These are phyloP conservation scores for Globisporangium apiculatum DNA, from an alignment of 352 stramenopile species.

Conservation along the genomic window DNA sequence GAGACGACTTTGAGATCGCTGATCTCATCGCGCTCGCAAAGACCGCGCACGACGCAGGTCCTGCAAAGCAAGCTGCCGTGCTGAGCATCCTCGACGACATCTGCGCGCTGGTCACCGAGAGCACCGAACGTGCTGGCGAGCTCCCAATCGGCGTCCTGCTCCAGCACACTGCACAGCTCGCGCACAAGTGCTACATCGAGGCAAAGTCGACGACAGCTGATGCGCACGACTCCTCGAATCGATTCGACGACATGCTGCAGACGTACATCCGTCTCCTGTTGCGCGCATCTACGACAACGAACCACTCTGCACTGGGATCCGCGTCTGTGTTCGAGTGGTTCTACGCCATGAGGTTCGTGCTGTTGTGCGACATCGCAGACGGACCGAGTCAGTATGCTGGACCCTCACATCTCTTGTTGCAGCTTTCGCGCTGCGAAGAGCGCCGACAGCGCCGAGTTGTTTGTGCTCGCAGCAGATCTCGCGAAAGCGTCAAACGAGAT, in stretches of 20 bases:
- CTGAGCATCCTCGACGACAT: conserved; percentile 54
- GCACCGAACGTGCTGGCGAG: neutral
- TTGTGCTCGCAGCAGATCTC: conserved; percentile 53
- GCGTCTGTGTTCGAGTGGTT: conserved; percentile 68
- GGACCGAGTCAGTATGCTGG: too few species aligned
- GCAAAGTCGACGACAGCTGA: conserved; percentile 4
- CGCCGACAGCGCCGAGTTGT: conserved; percentile 36
- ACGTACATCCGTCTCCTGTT: conserved; percentile 38
- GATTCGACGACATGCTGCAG: conserved; percentile 30
- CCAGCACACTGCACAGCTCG: conserved; percentile 66
- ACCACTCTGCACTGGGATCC: conserved; percentile 19
- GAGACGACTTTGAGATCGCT: conserved; percentile 56
- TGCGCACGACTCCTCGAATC: neutral
- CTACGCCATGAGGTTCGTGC: conserved; percentile 56
- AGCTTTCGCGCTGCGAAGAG: conserved; percentile 72
- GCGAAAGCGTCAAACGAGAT: conserved; percentile 34
- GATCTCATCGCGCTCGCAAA: conserved; percentile 58
- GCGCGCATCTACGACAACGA: conserved; percentile 10
- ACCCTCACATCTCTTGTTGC: conserved; percentile 1
- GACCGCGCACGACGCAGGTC: conserved; percentile 18
- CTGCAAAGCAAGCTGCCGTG: conserved; percentile 26
- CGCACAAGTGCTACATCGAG: conserved; percentile 22
- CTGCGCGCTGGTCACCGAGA: conserved; percentile 13
- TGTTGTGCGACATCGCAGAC: too few species aligned
- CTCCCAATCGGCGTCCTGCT: conserved; percentile 36